These are phyloP conservation scores for Xylaria nigripes DNA, from an alignment of 495 filamentous ascomycete species.

Conservation along the genomic window DNA sequence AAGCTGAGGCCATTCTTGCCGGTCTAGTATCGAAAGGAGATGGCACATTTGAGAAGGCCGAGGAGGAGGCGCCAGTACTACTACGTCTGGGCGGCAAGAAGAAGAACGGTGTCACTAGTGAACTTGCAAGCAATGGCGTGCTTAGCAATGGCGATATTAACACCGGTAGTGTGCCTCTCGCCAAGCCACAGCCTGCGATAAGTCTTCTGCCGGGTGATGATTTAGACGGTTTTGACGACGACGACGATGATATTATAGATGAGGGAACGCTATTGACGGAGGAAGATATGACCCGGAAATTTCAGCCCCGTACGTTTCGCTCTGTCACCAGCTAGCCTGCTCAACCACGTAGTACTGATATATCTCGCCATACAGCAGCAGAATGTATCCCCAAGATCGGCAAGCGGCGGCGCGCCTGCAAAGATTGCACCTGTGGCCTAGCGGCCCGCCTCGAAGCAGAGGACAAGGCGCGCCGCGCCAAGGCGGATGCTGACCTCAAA, in stretches of 20 bases:
- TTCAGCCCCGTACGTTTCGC: conserved; percentile 56
- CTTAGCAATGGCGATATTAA: conserved; percentile 9
- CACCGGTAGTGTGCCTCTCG: conserved; percentile 12
- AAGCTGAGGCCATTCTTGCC: conserved; percentile 67
- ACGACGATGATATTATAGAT: conserved; percentile 79
- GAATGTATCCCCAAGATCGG: conserved; percentile 77
- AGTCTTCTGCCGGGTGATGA: conserved; percentile 5
- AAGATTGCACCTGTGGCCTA: conserved; percentile 94
- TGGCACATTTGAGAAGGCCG: conserved; percentile 61
- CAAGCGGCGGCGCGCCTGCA: conserved; percentile 86
- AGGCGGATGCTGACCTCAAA: conserved; percentile 43
- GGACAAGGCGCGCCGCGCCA: conserved; percentile 59
- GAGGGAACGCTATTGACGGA: conserved; percentile 79
- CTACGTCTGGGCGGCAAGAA: conserved; percentile 59
- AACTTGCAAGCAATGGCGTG: conserved; percentile 15
- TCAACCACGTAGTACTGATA: not conserved
- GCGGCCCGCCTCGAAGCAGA: conserved; percentile 70
- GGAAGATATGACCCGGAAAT: conserved; percentile 64
- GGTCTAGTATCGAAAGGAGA: conserved; percentile 58
- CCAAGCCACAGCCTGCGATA: not conserved
- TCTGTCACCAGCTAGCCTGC: not conserved
- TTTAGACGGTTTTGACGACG: conserved; percentile 56
- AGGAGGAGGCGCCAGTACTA: conserved; percentile 53
- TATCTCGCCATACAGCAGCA: conserved; percentile 45
- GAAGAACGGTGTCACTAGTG: conserved; percentile 30